Evolutionary conservation across 164 flowering plant species (phyloP), one percentile per base, ranked within the genome.

Genomic region (Berberis thunbergii): DNA sequence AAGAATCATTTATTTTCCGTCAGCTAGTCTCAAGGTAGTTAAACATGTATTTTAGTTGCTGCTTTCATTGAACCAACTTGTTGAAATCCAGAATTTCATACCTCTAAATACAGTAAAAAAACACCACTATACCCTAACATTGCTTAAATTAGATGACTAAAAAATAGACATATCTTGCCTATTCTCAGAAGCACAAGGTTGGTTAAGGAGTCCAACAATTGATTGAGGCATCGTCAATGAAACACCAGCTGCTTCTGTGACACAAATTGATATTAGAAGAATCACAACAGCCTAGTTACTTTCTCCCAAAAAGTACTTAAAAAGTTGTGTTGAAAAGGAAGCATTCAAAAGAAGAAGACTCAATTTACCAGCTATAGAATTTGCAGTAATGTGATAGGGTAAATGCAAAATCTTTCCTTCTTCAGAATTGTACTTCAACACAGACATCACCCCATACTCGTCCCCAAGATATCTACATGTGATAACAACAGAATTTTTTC

Each of bases 121-220:
- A 26, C 26, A 26, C 26, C 26, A 26, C 26, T 26, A 26, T 26
- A 26, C 26, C 26, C 26, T 26, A 26, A 26, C 26, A 26, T 26
- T 26, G 26, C 26, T 26, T 26, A 26, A 26, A 26, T 26, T 26
- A 26, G 26, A 26, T 26, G 26, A 26, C 26, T 26, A 64, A 76
- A 62, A 4, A 61, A 1, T 62, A 50, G 3, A 54, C 61, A 53
- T 62, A 57, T 69, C 85, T 85, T 84, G 79, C 97, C 96, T 88
- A 71, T 81, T 84, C 56, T 80, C 87, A 62, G 80, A 78, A 58
- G 87, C 70, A 75, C 73, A 72, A 62, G 94, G 96, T 70, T 91
- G 96, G 3, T 85, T 84, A 68, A 91, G 86, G 74, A 87, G 72
- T 76, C 94, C 96, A 76, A 91, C 89, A 66, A 91, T 63, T 10